Conservation (phyloP, 2,329 filamentous ascomycete genomes). For the Drechslera avenae region DNA sequence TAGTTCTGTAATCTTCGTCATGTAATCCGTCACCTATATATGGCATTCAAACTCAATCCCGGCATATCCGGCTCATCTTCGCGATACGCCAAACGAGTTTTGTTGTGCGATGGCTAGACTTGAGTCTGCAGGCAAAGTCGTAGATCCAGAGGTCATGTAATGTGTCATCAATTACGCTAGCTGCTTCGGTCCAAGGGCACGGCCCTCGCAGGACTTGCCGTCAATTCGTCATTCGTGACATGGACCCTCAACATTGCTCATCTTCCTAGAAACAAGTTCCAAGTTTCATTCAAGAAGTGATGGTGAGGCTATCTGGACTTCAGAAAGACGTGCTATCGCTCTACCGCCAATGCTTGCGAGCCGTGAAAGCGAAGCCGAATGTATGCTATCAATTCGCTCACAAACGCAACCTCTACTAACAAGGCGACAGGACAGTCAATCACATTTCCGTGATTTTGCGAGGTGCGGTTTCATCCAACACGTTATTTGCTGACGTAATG, state of each 20-base stretch:
- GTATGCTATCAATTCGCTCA: conserved; percentile 55
- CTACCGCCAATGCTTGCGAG: conserved; percentile 84
- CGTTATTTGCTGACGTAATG: not conserved
- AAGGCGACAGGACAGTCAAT: conserved; percentile 56
- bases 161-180: conserved; percentile 10
- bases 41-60: too few species aligned
- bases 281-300: conserved; percentile 11
- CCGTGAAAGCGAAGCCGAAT: conserved; percentile 77
- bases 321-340: conserved; percentile 86
- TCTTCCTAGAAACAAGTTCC: not conserved
- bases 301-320: conserved; percentile 74
- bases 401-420: conserved; percentile 11
- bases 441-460: conserved; percentile 68
- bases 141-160: too few species aligned
- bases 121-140: too few species aligned
- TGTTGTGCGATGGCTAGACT: too few species aligned
- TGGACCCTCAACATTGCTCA: conserved; percentile 2
- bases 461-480: conserved; percentile 53
- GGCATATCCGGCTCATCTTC: too few species aligned
- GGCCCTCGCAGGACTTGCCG: not conserved
- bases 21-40: too few species aligned
- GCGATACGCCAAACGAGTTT: too few species aligned
- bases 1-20: too few species aligned
- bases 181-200: conserved; percentile 1
- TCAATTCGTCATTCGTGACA: not conserved